These are phyloP conservation scores for Casuarina glauca DNA, from an alignment of 306 rosid genomes.

Conservation along the genomic window DNA sequence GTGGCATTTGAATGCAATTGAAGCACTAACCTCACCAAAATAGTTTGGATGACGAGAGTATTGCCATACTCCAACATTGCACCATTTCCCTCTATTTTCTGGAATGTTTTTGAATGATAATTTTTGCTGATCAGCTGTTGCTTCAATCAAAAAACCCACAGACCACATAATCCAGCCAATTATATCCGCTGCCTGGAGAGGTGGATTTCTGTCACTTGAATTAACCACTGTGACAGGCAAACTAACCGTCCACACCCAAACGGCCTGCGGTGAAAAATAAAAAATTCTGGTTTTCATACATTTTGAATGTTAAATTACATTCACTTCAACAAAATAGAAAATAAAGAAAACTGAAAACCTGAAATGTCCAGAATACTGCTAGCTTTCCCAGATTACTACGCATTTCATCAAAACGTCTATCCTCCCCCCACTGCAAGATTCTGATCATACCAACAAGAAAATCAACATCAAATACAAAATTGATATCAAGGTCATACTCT, in stretches of 20 bases:
- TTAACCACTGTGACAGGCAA: constrained; percentile 86
- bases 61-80: constrained; percentile 81
- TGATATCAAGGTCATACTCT: not conserved
- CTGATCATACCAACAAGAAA: constrained; percentile 40
- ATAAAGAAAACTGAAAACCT: constrained; percentile 50
- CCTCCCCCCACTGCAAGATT: constrained; percentile 96
- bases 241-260: constrained; percentile 98
- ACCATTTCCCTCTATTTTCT: constrained; percentile 84
- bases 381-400: constrained; percentile 69
- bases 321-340: constrained; percentile 18
- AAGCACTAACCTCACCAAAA: constrained; percentile 84
- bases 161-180: constrained; percentile 88
- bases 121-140: constrained; percentile 87
- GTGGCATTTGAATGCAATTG: constrained; percentile 18
- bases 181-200: constrained; percentile 59
- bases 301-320: constrained; percentile 17
- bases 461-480: constrained; percentile 18
- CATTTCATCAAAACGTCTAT: constrained; percentile 89
- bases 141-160: constrained; percentile 71
- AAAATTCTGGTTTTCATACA: not conserved
- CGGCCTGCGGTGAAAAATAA: constrained; percentile 55
- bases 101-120: constrained; percentile 57
- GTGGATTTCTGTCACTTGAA: constrained; percentile 68
- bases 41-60: constrained; percentile 97
- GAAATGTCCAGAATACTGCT: constrained; percentile 93